These are phyloP conservation scores for Stygiomarasmius scandens DNA, from an alignment of 1,284 basidiomycete genomes.

Conservation along the genomic window DNA sequence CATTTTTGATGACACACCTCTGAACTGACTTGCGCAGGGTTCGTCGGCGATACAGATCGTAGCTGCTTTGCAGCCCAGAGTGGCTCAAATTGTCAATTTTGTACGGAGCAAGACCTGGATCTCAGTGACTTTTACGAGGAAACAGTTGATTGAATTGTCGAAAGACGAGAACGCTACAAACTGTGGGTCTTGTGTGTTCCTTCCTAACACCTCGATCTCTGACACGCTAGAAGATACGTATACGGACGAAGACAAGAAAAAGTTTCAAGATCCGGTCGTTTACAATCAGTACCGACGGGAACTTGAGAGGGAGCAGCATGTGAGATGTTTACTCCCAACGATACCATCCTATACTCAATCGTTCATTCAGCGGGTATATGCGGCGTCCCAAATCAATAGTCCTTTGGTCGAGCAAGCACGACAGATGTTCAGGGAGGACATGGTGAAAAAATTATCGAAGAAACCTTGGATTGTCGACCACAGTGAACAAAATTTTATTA, in stretches of 20 bases:
- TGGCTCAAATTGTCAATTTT: conserved; percentile 54
- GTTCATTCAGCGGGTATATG: conserved; percentile 44
- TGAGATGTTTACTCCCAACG: conserved; percentile 28
- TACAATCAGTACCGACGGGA: conserved; percentile 54
- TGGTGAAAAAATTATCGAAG: conserved; percentile 53
- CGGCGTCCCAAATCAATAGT: conserved; percentile 45
- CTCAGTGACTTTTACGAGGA: conserved; percentile 47
- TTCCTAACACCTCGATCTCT: background rate
- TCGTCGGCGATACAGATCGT: conserved; percentile 70
- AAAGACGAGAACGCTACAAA: conserved; percentile 40
- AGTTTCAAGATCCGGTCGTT: conserved; percentile 49
- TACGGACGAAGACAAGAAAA: conserved; percentile 53
- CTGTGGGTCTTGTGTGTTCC: conserved; percentile 36
- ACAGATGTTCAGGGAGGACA: conserved; percentile 45
- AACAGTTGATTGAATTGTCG: conserved; percentile 40
- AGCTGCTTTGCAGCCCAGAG: conserved; percentile 56
- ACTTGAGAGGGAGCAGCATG: conserved; percentile 59
- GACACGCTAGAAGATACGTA: conserved; percentile 41
- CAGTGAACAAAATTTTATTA: conserved; percentile 35
- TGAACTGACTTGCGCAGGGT: conserved; percentile 39
- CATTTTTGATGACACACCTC: background rate
- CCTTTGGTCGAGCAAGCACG: conserved; percentile 43
- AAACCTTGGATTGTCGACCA: conserved; percentile 64
- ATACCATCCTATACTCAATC: background rate
- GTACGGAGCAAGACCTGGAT: conserved; percentile 68